phyloP scores from a whole-genome alignment of 371 early-diverging fungal species.

The Encephalitozoon cuniculi region DNA sequence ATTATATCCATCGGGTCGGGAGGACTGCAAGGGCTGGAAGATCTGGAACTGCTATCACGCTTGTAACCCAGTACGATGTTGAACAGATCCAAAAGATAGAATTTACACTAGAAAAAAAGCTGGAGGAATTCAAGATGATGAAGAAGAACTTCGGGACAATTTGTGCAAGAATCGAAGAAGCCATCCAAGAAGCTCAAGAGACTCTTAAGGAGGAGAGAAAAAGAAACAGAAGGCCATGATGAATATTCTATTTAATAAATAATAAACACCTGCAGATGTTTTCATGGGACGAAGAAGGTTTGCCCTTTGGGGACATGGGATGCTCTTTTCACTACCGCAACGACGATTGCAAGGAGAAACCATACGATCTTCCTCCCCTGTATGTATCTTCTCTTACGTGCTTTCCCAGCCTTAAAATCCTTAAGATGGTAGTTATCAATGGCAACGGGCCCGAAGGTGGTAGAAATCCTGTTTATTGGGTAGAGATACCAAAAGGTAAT shows the following conservation, averaged over 20 bases:
- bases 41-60: slow-evolving; percentile 77
- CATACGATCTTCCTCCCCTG: no score
- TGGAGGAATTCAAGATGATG: slow-evolving; percentile 61
- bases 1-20: slow-evolving; percentile 90
- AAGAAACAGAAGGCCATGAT: background rate
- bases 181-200: background rate
- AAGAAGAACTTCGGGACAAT: background rate
- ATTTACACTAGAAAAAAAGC: slow-evolving; percentile 82
- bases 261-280: background rate
- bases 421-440: no score
- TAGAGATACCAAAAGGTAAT: no score
- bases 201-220: background rate
- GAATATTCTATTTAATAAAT: background rate
- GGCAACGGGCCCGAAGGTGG: no score
- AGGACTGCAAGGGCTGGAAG: slow-evolving; percentile 88
- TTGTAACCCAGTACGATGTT: slow-evolving; percentile 90
- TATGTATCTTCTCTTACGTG: no score
- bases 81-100: slow-evolving; percentile 84
- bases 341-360: no score
- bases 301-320: no score
- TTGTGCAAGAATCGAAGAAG: background rate
- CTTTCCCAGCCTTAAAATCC: no score
- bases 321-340: no score
- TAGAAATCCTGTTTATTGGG: no score
- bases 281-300: background rate